Base-by-base conservation (phyloP, 805 yeast species). In the Saccharomycopsis selenospora region DNA sequence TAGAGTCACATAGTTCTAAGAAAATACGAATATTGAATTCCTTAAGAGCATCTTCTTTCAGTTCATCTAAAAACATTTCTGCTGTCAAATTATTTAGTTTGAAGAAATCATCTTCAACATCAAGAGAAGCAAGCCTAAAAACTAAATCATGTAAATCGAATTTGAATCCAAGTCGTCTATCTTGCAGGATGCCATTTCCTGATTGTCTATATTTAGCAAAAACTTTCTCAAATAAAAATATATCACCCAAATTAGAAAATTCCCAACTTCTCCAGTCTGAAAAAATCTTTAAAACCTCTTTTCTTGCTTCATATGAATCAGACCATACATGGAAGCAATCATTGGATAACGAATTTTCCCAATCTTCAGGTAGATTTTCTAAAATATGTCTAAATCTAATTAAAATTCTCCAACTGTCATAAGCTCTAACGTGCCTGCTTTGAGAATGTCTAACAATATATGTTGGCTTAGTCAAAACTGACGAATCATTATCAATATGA, bases 221-320 rank as follows among this genome's bases (percentile, higher is more conserved):
- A 24, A 24, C 43, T 20, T 22, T n/a, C 7, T 6, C 7, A 25
- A n/a, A 23, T 4, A 40, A 14, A 40, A 24, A 40, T 23, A 11
- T 22, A n/a, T 59, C 57, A 5, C 58, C 57, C n/a, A 60, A 73
- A 56, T 77, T 77, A 27, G 79, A 71, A 40, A 85, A 82, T 57
- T 91, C 99, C 97, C 98, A 90, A 51, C 80, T 79, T 69, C 97
- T 77, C 97, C 98, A 93, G 11, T 73, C 69, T 0, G 80, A 69
- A 57, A 89, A 88, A 1, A 80, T 70, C 2, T 71, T 66, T 22
- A 78, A 62, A 2, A 86, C 85, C 13, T 72, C 72, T 6, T 68
- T 66, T 50, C 71, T 69, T 0, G 89, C 89, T 52, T 71, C 66
- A 0, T 51, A 54, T 0, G 87, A 82, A 0, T 76, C 69, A 14